phyloP scores from a whole-genome alignment of 169 alveolate genomes.

The Eimeria praecox region DNA sequence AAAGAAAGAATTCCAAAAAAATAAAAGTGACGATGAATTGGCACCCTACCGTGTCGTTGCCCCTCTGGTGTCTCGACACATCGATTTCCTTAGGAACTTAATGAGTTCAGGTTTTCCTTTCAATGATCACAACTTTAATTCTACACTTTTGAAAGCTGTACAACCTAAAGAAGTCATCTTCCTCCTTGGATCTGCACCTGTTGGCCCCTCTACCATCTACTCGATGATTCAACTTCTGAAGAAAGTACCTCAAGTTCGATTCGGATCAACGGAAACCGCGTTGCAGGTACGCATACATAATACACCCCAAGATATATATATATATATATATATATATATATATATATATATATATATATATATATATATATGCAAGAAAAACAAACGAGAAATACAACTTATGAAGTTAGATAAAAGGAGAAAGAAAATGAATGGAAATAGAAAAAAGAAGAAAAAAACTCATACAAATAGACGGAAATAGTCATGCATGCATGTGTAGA shows the following conservation, averaged over 20 bases:
- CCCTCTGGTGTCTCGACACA: slow-evolving; percentile 80
- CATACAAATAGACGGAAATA: not conserved
- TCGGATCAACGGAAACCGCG: slow-evolving; percentile 87
- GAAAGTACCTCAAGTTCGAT: slow-evolving; percentile 84
- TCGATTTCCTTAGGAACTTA: slow-evolving; percentile 51
- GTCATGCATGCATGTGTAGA: not conserved
- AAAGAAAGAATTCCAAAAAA: too few species aligned
- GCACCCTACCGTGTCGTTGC: slow-evolving; percentile 65
- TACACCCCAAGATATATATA: too few species aligned
- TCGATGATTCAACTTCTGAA: slow-evolving; percentile 62
- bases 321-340: not conserved
- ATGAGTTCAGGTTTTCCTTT: not conserved
- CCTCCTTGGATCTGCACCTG: slow-evolving; percentile 82
- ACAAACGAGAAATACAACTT: not conserved
- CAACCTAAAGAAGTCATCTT: slow-evolving; percentile 24
- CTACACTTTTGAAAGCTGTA: not conserved
- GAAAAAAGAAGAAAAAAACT: slow-evolving; percentile 23
- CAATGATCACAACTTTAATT: not conserved
- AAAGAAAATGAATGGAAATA: too few species aligned
- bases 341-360: not conserved
- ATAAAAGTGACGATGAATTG: too few species aligned
- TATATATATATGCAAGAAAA: too few species aligned
- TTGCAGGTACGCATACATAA: slow-evolving; percentile 81
- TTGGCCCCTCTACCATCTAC: slow-evolving; percentile 69
- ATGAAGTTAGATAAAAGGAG: not conserved